Evolutionary conservation across 208 protist species (phyloP).

Genomic region (Leishmania mexicana): DNA sequence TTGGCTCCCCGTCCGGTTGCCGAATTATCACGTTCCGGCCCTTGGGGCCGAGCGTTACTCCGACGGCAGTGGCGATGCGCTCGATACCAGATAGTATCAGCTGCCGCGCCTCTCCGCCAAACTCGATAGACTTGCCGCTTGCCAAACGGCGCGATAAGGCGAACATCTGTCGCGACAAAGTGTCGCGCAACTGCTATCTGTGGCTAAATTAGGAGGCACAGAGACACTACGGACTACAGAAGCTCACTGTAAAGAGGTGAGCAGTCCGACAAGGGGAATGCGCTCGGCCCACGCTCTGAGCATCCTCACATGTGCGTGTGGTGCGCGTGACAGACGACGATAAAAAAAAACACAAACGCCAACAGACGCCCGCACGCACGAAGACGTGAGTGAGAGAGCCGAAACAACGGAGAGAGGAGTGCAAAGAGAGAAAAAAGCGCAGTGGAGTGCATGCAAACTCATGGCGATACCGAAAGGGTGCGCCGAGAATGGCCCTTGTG

Average conservation of each 20-base stretch:
- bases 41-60: constrained; percentile 99
- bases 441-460: not conserved
- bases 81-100: constrained; percentile 97
- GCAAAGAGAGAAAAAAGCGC: not conserved
- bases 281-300: not conserved
- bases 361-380: not conserved
- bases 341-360: not conserved
- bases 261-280: not conserved
- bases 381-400: not conserved
- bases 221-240: not conserved
- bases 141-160: constrained; percentile 37
- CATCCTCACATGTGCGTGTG: not conserved
- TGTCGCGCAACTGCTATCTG: not conserved
- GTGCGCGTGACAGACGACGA: not conserved
- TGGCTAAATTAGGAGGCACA: not conserved
- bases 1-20: constrained; percentile 96
- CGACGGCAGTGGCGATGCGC: constrained; percentile 96
- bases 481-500: not conserved
- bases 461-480: not conserved
- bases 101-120: constrained; percentile 94
- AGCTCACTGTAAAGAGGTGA: not conserved
- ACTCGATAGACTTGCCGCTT: constrained; percentile 95
- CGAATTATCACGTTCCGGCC: constrained; percentile 99
- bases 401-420: not conserved
- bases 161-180: constrained; percentile 24